Base-by-base conservation (phyloP, 306 rosid species). In the Rosa persica region DNA sequence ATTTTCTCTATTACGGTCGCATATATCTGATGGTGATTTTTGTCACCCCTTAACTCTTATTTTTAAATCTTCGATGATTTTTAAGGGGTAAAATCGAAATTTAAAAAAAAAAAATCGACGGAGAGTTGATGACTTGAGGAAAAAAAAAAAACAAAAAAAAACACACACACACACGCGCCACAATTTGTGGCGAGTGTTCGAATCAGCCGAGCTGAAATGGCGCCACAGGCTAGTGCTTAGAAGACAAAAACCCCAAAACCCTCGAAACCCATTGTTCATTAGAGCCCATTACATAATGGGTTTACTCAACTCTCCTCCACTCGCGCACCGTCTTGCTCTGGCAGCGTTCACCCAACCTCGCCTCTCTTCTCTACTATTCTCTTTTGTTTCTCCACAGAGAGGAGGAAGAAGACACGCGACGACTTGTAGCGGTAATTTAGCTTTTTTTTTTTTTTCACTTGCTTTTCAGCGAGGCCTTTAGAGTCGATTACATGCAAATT, bases 401-500 rank as follows among this genome's bases (percentile, higher is more conserved):
- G 89, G 91, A 82, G 23, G 65, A 20, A 82, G 87, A 76, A 79
- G 77, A 80, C 57, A 54, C 71, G 73, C 67, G 20, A 76, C 67
- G 71, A 65, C 80, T 72, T 77, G 79, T 77, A 60, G 76, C 22
- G 90, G 87, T 80, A 75, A 46, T 74, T 34, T 60, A 13, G 62
- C 62, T 77, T 58, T 11, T 10, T 47, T 47, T 10, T 1, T 11
- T 58, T 51, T 57, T 57, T 11, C 30, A 34, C 8, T 60, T 60
- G 6, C 39, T 38, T 34, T 65, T 58, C 19, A 23, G 22, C 34
- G 1, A 27, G 42, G 0, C 12, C 16, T 49, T 10, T 49, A 30
- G 38, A 47, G 74, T 30, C 15, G 46, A 42, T 36, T 36, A 20
- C 16, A 12, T 20, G 6, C 47, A 51, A 38, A 20, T 39, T 36